Conservation (phyloP, 2,329 filamentous ascomycete genomes). For the Ophiostoma australiae region DNA sequence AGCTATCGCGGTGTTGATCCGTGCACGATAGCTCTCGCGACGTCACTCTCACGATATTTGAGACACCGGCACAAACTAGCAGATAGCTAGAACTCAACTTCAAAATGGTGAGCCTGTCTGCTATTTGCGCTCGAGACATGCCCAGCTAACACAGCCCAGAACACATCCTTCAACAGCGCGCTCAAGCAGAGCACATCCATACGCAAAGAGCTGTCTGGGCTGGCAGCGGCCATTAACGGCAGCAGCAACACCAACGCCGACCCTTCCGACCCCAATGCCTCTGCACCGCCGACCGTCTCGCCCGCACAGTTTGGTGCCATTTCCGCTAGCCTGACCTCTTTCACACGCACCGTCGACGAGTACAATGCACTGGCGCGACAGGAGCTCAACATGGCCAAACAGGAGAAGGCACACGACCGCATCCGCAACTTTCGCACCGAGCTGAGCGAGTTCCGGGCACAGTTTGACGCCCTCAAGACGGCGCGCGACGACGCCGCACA, state of each 20-base stretch:
- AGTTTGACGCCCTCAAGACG: conserved; percentile 72
- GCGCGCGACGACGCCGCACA: conserved; percentile 70
- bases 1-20: background rate
- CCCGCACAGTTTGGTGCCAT: conserved; percentile 53
- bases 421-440: conserved; percentile 81
- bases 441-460: conserved; percentile 70
- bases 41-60: background rate
- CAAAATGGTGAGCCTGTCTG: background rate
- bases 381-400: conserved; percentile 85
- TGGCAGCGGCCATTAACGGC: conserved; percentile 32
- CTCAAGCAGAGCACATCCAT: conserved; percentile 79
- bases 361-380: conserved; percentile 81
- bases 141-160: conserved; percentile 44
- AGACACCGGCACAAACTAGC: background rate
- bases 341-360: conserved; percentile 86
- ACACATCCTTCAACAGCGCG: conserved; percentile 79
- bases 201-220: conserved; percentile 60
- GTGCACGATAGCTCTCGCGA: background rate
- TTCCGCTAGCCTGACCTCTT: conserved; percentile 63
- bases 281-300: background rate
- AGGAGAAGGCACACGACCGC: conserved; percentile 82
- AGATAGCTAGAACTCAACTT: background rate
- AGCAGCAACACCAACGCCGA: conserved; percentile 38
- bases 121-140: background rate
- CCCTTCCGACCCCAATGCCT: conserved; percentile 32